These are phyloP conservation scores for sorghum (Sorghum bicolor) DNA, from an alignment of 176 grass and related monocot genomes.

Conservation along the genomic window Sorghum_bicolor_NCBIv3 NC_012871.2:62297501-62298000, in stretches of 20 bases:
- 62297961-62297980: not conserved
- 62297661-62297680: not conserved
- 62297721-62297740: not conserved
- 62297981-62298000: not conserved
- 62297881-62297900: not conserved
- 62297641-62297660: not conserved
- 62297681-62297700: not conserved
- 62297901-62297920: constrained; percentile 7
- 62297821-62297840: constrained; percentile 82
- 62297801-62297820: constrained; percentile 74
- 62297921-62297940: not conserved
- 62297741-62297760: not conserved
- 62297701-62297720: not conserved
- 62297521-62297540: not conserved
- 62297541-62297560: not conserved
- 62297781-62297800: constrained; percentile 61
- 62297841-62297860: constrained; percentile 79
- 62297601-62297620: not conserved
- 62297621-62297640: not conserved
- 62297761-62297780: constrained; percentile 12
- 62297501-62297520: not conserved
- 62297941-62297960: not conserved
- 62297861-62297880: constrained; percentile 88
- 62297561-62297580: not conserved
- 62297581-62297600: not conserved